Evolutionary conservation across 257 asterid genomes (phyloP).

Genomic region (Paraleonurus japonicus): DNA sequence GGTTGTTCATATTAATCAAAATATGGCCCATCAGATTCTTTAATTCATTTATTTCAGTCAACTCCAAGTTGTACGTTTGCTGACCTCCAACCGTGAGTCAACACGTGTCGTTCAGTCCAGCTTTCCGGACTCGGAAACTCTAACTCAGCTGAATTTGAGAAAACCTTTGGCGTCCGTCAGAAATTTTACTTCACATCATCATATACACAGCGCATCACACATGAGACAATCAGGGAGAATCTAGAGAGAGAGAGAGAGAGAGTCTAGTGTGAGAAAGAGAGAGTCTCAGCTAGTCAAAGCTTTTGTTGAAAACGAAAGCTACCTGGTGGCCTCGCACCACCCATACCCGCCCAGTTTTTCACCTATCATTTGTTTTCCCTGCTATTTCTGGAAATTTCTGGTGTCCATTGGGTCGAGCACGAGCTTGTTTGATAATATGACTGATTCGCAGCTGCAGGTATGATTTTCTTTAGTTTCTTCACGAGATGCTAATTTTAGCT

Average conservation of each 20-base stretch:
- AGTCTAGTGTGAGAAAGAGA: slow-evolving; percentile 5
- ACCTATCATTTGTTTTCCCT: not conserved
- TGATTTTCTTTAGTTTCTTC: not conserved
- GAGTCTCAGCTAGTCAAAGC: slow-evolving; percentile 41
- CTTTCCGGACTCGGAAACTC: slow-evolving; percentile 37
- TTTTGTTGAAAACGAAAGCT: slow-evolving; percentile 37
- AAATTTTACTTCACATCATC: slow-evolving; percentile 29
- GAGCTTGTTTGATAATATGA: slow-evolving; percentile 27
- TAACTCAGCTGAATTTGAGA: slow-evolving; percentile 45
- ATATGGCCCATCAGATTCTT: slow-evolving; percentile 28
- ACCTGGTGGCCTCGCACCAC: slow-evolving; percentile 30
- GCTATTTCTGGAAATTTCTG: slow-evolving; percentile 11
- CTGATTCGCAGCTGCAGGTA: slow-evolving; percentile 38
- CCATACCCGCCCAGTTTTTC: not conserved
- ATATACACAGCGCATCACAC: slow-evolving; percentile 8
- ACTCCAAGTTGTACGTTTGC: slow-evolving; percentile 26
- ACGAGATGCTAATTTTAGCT: slow-evolving; percentile 8
- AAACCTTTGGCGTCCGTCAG: slow-evolving; percentile 57
- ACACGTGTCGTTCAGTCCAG: slow-evolving; percentile 29
- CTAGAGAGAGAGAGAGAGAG: slow-evolving; percentile 20
- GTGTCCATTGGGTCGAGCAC: slow-evolving; percentile 10
- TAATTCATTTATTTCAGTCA: slow-evolving; percentile 24
- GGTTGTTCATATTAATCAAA: not conserved
- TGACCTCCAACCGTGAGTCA: slow-evolving; percentile 9
- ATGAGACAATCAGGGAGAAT: slow-evolving; percentile 18